Conservation (phyloP, 2,329 filamentous ascomycete genomes). For the Colletotrichum limetticola region DNA sequence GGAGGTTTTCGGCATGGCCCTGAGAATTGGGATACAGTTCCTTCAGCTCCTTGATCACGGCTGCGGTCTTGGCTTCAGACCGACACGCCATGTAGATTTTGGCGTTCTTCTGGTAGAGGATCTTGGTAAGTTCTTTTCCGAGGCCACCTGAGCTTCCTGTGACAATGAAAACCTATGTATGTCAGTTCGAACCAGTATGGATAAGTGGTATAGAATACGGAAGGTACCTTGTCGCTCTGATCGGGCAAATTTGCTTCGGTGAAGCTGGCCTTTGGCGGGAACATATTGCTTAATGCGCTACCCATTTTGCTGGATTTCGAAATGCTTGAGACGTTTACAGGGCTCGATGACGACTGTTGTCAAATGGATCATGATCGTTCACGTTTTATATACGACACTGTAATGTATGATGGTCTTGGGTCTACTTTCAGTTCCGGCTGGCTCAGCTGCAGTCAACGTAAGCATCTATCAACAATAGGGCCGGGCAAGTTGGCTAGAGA, state of each 20-base stretch:
- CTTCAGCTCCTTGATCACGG: conserved; percentile 21
- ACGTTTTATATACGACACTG: neutral
- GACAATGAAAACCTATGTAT: conserved; percentile 48
- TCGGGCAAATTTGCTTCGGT: conserved; percentile 14
- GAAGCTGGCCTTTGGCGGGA: neutral
- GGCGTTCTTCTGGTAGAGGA: conserved; percentile 59
- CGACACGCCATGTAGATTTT: conserved; percentile 62
- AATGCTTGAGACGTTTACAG: neutral
- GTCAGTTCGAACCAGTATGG: neutral
- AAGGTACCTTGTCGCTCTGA: conserved; percentile 8
- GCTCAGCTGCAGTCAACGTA: neutral
- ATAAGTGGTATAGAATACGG: too few relatives aligned
- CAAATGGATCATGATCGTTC: neutral
- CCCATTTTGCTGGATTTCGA: neutral
- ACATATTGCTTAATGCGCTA: neutral
- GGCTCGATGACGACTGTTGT: neutral
- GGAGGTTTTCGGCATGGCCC: conserved; percentile 48
- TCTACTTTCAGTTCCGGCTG: neutral
- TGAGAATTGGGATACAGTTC: conserved; percentile 40
- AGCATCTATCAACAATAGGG: neutral
- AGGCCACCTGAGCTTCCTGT: conserved; percentile 48
- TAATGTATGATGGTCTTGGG: neutral
- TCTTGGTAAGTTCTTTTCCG: conserved; percentile 56
- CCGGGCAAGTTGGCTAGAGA: neutral
- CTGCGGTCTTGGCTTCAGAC: conserved; percentile 1